Evolutionary conservation across 495 filamentous ascomycete species (phyloP).

Genomic region (Staphylotrichum tortipilum): DNA sequence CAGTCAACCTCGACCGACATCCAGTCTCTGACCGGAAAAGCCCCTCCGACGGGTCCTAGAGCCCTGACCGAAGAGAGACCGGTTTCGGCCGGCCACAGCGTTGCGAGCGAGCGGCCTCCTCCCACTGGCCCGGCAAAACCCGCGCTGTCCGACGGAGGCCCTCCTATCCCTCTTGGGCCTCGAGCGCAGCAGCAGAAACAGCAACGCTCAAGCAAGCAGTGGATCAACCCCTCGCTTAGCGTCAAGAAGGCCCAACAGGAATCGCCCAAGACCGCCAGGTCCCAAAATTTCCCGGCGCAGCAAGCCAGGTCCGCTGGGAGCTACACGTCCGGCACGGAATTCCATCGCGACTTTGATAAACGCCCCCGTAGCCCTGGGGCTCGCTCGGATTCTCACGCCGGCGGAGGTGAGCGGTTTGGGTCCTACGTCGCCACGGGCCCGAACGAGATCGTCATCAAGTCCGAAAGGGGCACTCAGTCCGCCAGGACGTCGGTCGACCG

Average conservation of each 20-base stretch:
- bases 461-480: conserved; percentile 32
- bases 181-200: conserved; percentile 39
- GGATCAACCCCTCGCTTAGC: conserved; percentile 48
- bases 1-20: conserved; percentile 31
- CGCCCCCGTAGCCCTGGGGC: conserved; percentile 39
- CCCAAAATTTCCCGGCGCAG: conserved; percentile 35
- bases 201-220: conserved; percentile 48
- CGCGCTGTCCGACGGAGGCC: conserved; percentile 43
- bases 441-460: conserved; percentile 26
- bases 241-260: conserved; percentile 35
- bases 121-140: conserved; percentile 42
- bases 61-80: conserved; percentile 41
- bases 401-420: conserved; percentile 25
- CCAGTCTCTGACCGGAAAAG: conserved; percentile 34
- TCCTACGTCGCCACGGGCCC: conserved; percentile 26
- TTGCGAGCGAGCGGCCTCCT: conserved; percentile 27
- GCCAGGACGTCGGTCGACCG: conserved; percentile 31
- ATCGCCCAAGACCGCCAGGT: conserved; percentile 35
- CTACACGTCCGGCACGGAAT: conserved; percentile 29
- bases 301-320: conserved; percentile 30
- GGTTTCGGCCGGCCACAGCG: conserved; percentile 23
- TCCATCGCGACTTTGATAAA: conserved; percentile 31
- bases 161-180: conserved; percentile 51
- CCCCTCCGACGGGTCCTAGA: conserved; percentile 45
- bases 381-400: conserved; percentile 28